These are phyloP conservation scores for Cyanidiococcus yangmingshanensis DNA, from an alignment of 23 red algal species.

Conservation along the genomic window DNA sequence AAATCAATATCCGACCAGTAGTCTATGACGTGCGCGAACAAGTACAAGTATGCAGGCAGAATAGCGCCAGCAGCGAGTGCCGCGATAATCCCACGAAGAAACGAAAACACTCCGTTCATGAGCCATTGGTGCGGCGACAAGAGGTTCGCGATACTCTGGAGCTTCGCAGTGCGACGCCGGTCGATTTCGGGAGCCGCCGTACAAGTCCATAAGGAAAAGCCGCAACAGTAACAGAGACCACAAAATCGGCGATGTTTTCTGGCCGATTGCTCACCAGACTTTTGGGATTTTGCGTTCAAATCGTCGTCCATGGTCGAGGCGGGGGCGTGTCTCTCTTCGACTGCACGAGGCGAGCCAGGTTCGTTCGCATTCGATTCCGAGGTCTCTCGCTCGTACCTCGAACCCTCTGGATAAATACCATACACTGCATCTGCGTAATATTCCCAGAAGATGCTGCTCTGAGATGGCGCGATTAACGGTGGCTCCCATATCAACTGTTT, in stretches of 20 bases:
- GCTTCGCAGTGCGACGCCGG: background rate
- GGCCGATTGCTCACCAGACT: too few species aligned
- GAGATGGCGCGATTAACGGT: background rate
- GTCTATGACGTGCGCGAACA: constrained; percentile 2
- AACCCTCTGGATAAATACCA: background rate
- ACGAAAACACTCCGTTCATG: background rate
- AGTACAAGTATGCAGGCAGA: background rate
- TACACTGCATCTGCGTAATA: background rate
- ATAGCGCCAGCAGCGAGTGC: background rate
- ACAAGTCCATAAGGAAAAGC: background rate
- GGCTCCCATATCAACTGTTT: background rate
- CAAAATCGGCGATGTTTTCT: constrained; percentile 3
- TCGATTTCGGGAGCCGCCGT: background rate
- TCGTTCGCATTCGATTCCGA: background rate
- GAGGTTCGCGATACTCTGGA: background rate
- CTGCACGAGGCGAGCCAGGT: background rate
- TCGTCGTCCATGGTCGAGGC: too few species aligned
- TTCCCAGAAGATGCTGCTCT: background rate
- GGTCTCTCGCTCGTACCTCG: background rate
- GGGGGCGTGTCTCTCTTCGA: too few species aligned
- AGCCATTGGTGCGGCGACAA: constrained; percentile 5
- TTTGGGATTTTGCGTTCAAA: too few species aligned
- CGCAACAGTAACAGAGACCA: background rate
- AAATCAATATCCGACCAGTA: background rate
- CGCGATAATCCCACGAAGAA: background rate